These are phyloP conservation scores for Paraphoma chrysanthemicola DNA, from an alignment of 2,329 filamentous ascomycete genomes.

Conservation along the genomic window DNA sequence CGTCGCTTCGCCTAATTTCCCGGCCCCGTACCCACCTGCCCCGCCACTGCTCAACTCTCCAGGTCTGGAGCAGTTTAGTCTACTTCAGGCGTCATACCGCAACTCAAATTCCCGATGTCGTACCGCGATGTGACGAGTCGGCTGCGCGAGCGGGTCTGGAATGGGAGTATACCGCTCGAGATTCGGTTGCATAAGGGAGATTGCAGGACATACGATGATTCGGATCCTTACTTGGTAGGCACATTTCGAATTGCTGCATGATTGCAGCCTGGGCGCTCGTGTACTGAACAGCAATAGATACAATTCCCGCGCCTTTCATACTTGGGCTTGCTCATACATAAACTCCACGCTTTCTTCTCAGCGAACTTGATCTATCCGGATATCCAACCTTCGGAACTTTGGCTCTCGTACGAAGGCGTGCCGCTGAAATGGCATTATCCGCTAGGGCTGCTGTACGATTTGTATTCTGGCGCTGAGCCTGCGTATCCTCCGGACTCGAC, in stretches of 20 bases:
- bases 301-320: conserved; percentile 72
- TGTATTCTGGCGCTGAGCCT: conserved; percentile 67
- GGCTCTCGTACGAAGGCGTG: conserved; percentile 72
- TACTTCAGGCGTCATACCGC: conserved; percentile 12
- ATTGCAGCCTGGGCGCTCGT: conserved; percentile 2
- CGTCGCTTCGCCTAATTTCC: conserved; percentile 8
- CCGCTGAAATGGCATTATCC: conserved; percentile 77
- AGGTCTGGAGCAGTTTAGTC: conserved; percentile 5
- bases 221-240: conserved; percentile 66
- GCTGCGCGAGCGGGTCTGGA: conserved; percentile 63
- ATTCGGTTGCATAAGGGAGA: conserved; percentile 66
- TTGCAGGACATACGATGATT: conserved; percentile 66
- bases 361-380: conserved; percentile 64
- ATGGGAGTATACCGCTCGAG: conserved; percentile 65
- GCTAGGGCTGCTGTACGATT: conserved; percentile 71
- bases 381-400: conserved; percentile 60
- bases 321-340: conserved; percentile 69
- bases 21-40: conserved; percentile 19
- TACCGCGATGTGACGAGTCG: conserved; percentile 44
- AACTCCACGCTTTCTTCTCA: conserved; percentile 68
- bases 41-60: conserved; percentile 5
- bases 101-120: conserved; percentile 20
- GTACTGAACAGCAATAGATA: conserved; percentile 51
- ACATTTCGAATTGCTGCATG: conserved; percentile 1
- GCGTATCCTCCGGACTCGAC: conserved; percentile 34